Evolutionary conservation across 2,329 filamentous ascomycete genomes (phyloP), one percentile per base, ranked within the genome.

Genomic region (Colletotrichum coccodes): DNA sequence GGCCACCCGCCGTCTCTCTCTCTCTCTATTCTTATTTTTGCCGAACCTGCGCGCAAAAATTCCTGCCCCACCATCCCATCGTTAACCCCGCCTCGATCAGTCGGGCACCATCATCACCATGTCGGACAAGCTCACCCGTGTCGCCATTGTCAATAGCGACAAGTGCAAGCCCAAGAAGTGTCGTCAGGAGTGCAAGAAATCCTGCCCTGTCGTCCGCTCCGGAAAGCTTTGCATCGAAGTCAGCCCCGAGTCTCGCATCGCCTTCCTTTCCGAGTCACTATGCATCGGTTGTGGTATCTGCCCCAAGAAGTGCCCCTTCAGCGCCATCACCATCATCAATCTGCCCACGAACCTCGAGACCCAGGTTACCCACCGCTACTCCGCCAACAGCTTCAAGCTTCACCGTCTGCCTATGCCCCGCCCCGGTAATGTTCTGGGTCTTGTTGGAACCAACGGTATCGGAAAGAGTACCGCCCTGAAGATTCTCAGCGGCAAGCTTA

Each of bases 201-300:
- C 95, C 34, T 99, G 96, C 81, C 94, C 97, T 34, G 96, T 99
- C 72, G 96, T 99, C 75, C 93, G 95, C 77, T 97, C 95, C 70
- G 96, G 96, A 83, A 98, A 98, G 87, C 91, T 97, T 74, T 97
- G 95, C 84, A 98, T 98, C 80, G 95, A 99, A 86, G 97, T 99
- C 77, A 87, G 89, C 60, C 86, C 93, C 71, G 89, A 93, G 67
- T 97, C 95, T 73, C 95, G 95, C 78, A 95, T 99, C 76, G 96
- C 96, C 80, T 99, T 98, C 87, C 97, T 99, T 78, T 98, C 95
- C 73, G 96, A 99, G 83, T 90, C 90, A 72, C 90, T 98, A 71
- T 98, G 95, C 81, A 98, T 98, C 77, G 96, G 96, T 82, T 99
- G 97, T 79, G 97, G 96, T 91, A 99, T 99, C 85, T 99, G 97